Base-by-base conservation (phyloP, 2,329 filamentous ascomycete species). In the Drechmeria coniospora region DNA sequence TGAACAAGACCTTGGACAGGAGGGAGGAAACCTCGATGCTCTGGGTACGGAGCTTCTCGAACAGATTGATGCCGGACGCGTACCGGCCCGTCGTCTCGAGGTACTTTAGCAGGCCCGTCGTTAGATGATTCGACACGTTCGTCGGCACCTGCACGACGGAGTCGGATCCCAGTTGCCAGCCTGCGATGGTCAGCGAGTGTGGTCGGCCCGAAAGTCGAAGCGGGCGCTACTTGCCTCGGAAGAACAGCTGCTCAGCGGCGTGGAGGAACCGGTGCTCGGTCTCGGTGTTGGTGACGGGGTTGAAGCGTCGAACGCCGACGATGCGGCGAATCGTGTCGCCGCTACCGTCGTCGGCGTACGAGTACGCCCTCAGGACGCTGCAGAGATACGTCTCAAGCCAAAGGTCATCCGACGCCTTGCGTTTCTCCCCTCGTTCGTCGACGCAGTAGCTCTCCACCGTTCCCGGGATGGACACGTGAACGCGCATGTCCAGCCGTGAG, bases 341-440 rank as follows among this genome's bases (percentile, higher is more conserved):
- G 30, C 80, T 90, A 24, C 87, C 87, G 51, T 94, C 80, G 49
- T 98, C 87, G 27, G 90, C 90, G 49, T 98, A 98, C 1, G 83
- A 87, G 54, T 95, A 98, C 34, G 90, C 86, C 43, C 90, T 71
- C 36, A 98, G 60, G 6, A 98, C 84, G 36, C 80, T 92, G 60
- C 90, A 98, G 3, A 98, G 69, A 45, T 95, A 98, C 26, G 90
- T 95, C 53, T 98, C 90, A 11, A 98, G 65, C 90, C 90, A 98
- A 21, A 98, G 65, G 18, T 87, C 81, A 38, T 98, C 90, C 0
- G 86, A 87, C 10, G 87, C 82, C 40, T 90, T 80, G 39, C 84
- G 74, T 61, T 92, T 93, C 51, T 94, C 87, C 39, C 90, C 90
- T 44, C 86, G 75, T 57, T 98, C 90, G 52, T 98, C 87, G 32